Percentiles rank a stretch among this genome's conserved stretches.
These are phyloP conservation scores for Pyronema omphalodes DNA, from an alignment of 495 filamentous ascomycete genomes.

Conservation along the genomic window DNA sequence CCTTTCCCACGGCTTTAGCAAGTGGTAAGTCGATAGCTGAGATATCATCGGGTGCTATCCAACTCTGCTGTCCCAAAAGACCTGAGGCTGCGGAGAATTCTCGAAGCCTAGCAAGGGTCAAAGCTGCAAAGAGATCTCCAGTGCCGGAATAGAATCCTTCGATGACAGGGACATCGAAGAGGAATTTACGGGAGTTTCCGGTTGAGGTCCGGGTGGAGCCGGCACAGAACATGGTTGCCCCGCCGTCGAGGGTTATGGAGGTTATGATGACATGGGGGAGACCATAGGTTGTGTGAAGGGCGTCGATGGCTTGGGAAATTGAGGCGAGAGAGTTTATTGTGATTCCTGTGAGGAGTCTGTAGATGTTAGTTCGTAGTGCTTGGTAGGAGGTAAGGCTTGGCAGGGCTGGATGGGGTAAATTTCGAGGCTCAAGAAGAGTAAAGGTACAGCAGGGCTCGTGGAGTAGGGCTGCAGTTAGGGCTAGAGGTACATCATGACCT, in stretches of 20 bases:
- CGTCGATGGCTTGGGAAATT: conserved; percentile 52
- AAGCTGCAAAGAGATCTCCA: conserved; percentile 93
- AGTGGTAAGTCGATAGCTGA: conserved; percentile 54
- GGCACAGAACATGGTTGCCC: conserved; percentile 16
- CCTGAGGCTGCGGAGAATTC: conserved; percentile 38
- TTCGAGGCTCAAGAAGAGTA: not conserved
- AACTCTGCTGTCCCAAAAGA: conserved; percentile 36
- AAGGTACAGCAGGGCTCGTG: not conserved
- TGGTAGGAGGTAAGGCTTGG: not conserved
- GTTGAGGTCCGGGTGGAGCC: conserved; percentile 18
- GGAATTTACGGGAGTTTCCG: conserved; percentile 46
- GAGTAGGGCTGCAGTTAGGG: not conserved
- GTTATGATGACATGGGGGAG: conserved; percentile 89
- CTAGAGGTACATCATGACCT: too few species aligned
- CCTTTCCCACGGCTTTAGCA: conserved; percentile 64
- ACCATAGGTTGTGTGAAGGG: conserved; percentile 54
- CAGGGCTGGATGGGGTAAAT: too few species aligned
- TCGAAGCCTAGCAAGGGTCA: conserved; percentile 73
- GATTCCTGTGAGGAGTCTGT: conserved; percentile 59
- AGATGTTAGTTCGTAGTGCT: not conserved
- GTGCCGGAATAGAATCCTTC: conserved; percentile 90
- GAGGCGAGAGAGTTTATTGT: conserved; percentile 59
- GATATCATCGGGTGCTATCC: conserved; percentile 52
- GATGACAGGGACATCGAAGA: conserved; percentile 65
- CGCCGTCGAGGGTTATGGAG: conserved; percentile 37